These are phyloP conservation scores for Aspergillus oerlinghausenensis DNA, from an alignment of 2,329 filamentous ascomycete species.

Conservation along the genomic window DNA sequence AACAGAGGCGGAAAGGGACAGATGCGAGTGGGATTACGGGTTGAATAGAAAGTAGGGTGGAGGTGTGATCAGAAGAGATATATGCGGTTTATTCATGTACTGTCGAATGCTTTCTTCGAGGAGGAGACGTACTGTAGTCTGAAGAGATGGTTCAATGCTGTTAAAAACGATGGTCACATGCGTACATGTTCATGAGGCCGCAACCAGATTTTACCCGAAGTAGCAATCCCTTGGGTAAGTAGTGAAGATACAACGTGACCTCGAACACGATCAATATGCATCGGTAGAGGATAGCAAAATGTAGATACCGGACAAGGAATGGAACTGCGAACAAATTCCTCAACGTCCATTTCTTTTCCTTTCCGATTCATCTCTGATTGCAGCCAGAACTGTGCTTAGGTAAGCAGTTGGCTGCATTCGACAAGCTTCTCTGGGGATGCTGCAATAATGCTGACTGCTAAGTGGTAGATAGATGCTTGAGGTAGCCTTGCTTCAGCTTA, in stretches of 20 bases:
- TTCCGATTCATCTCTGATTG: background rate
- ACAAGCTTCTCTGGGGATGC: background rate
- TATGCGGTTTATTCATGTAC: background rate
- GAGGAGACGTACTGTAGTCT: background rate
- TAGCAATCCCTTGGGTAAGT: no score
- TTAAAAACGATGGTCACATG: background rate
- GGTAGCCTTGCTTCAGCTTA: background rate
- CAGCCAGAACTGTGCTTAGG: background rate
- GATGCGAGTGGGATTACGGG: constrained; percentile 56
- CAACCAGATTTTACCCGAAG: background rate
- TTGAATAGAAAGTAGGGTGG: background rate
- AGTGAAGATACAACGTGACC: no score
- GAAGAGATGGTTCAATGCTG: background rate
- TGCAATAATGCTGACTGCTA: background rate
- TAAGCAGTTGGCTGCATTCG: background rate
- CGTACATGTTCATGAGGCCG: background rate
- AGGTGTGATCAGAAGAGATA: background rate
- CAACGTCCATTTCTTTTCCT: background rate
- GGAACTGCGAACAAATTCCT: background rate
- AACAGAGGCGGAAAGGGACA: constrained; percentile 53
- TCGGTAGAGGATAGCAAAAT: background rate
- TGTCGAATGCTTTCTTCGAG: background rate
- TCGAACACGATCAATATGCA: background rate
- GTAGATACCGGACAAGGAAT: background rate
- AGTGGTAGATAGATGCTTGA: background rate